phyloP scores from a whole-genome alignment of 495 filamentous ascomycete species.

The Daldinia bambusicola region DNA sequence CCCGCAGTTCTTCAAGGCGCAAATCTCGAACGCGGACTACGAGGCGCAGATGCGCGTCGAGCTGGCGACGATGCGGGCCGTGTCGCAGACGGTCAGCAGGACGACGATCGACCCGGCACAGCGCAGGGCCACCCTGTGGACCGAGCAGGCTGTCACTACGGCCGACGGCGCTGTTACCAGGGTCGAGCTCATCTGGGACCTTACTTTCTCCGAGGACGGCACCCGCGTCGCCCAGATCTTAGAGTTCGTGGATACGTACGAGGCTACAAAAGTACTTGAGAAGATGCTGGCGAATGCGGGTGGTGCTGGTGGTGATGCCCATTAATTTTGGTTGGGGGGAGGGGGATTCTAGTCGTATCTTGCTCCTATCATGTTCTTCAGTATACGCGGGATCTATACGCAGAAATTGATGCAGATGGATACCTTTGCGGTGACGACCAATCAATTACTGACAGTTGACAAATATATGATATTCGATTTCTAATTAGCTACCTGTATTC shows the following conservation, averaged over 20 bases:
- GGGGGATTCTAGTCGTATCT: too few species aligned
- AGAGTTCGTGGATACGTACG: background rate
- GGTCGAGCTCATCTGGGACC: background rate
- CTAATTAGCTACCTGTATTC: too few species aligned
- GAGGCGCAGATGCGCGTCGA: slow-evolving; percentile 31
- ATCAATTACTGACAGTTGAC: background rate
- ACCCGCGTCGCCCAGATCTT: background rate
- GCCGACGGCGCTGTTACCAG: background rate
- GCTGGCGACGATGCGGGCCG: slow-evolving; percentile 22
- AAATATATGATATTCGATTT: too few species aligned
- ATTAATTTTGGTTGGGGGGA: too few species aligned
- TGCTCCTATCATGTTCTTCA: too few species aligned
- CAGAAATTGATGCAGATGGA: too few species aligned
- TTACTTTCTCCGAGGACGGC: background rate
- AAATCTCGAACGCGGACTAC: slow-evolving; percentile 28
- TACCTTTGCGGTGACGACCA: background rate
- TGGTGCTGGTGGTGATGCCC: too few species aligned
- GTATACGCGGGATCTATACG: too few species aligned
- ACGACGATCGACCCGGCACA: background rate
- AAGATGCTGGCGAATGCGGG: background rate
- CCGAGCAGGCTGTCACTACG: background rate
- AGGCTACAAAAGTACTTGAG: background rate
- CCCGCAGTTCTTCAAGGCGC: slow-evolving; percentile 27
- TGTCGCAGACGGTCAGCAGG: background rate
- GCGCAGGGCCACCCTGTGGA: background rate